Evolutionary conservation across 2,329 filamentous ascomycete species (phyloP).

Genomic region (Aspergillus bombycis): DNA sequence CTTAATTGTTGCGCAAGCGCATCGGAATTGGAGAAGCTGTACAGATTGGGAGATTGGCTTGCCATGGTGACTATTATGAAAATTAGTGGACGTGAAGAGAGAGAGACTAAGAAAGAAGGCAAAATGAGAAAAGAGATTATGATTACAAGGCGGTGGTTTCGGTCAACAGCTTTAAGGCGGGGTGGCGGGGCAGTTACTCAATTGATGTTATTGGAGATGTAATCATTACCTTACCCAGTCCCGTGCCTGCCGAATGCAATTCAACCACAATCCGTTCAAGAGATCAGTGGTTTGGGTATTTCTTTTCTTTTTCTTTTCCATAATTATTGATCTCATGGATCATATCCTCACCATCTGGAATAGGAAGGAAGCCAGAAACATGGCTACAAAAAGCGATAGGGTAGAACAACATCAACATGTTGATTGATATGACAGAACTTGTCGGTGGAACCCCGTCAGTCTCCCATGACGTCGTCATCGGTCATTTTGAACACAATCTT

Average conservation of each 20-base stretch:
- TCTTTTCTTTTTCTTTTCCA: background rate
- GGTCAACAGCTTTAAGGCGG: conserved; percentile 11
- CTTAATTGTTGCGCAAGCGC: conserved; percentile 77
- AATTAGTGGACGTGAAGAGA: background rate
- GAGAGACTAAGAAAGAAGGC: background rate
- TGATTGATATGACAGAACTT: background rate
- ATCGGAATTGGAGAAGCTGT: conserved; percentile 72
- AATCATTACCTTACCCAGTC: background rate
- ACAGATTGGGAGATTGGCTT: conserved; percentile 63
- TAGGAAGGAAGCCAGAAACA: background rate
- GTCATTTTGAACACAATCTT: background rate
- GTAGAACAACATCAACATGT: background rate
- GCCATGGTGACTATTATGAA: conserved; percentile 37
- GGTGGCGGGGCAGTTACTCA: conserved; percentile 9
- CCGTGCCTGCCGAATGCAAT: conserved; percentile 4
- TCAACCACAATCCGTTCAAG: too few species aligned
- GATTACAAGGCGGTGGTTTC: conserved; percentile 1
- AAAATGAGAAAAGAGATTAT: background rate
- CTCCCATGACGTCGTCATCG: background rate
- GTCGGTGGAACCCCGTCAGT: background rate
- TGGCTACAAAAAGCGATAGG: background rate
- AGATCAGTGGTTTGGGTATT: too few species aligned
- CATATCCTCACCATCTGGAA: background rate
- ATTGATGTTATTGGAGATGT: background rate
- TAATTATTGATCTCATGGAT: background rate